Percentiles rank a stretch among this genome's conserved stretches.
Evolutionary conservation across 2,329 filamentous ascomycete genomes (phyloP).

Genomic region (Colletotrichum ledebouriae): DNA sequence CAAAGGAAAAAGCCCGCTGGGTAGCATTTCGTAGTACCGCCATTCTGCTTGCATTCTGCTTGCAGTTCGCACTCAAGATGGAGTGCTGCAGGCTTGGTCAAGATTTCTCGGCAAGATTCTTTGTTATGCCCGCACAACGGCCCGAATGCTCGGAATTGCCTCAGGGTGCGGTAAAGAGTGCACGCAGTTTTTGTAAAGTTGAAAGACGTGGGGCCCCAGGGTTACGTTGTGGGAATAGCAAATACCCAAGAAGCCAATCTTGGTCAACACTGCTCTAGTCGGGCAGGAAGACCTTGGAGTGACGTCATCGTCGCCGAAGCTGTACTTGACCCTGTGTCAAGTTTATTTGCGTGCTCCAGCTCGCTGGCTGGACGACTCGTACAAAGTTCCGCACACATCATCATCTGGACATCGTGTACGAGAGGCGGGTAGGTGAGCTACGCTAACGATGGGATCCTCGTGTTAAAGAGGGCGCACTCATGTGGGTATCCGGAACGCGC

Average conservation of each 20-base stretch:
- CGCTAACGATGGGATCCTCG: conserved; percentile 8
- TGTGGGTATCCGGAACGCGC: conserved; percentile 20
- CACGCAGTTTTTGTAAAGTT: no score
- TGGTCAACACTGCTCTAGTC: neutral
- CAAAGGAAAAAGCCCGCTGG: neutral
- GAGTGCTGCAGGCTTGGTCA: neutral
- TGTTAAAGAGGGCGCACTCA: conserved; percentile 20
- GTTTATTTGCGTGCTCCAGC: neutral
- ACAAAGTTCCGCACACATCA: neutral
- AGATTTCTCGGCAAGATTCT: conserved; percentile 4
- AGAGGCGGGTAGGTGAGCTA: neutral
- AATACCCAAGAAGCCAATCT: conserved; percentile 10
- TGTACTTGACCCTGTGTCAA: neutral
- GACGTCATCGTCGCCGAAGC: neutral
- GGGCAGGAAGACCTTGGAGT: neutral
- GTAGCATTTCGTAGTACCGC: neutral
- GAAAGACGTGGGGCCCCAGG: conserved; percentile 5
- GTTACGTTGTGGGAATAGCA: neutral
- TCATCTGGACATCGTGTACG: neutral
- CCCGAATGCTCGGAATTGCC: conserved; percentile 7
- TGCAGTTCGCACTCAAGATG: neutral
- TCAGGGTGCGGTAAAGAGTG: neutral
- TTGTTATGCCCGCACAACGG: conserved; percentile 2
- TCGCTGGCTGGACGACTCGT: conserved; percentile 8
- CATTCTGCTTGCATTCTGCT: neutral